phyloP scores from a whole-genome alignment of 2,329 filamentous ascomycete species.

The Curvularia sp. region DNA sequence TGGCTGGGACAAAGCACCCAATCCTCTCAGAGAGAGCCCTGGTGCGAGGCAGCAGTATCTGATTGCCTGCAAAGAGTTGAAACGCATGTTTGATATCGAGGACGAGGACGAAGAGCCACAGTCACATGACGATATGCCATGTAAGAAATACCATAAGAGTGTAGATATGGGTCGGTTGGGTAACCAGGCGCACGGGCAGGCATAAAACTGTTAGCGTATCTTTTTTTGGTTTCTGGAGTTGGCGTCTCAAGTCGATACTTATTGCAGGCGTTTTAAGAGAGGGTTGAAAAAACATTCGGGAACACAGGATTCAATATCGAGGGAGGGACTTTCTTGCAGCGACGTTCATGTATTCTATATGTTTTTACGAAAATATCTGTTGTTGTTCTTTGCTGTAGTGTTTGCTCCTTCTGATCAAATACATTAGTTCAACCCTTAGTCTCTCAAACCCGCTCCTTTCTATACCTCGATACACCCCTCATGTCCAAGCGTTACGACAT shows the following conservation, averaged over 20 bases:
- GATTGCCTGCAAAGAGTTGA: constrained; percentile 61
- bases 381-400: too few relatives aligned
- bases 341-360: background rate
- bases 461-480: background rate
- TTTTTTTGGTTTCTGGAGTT: background rate
- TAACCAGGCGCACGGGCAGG: background rate
- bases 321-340: background rate
- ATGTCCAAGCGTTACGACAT: background rate
- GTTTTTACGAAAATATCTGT: background rate
- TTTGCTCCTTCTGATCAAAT: background rate
- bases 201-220: background rate
- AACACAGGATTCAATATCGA: background rate
- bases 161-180: constrained; percentile 14
- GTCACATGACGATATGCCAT: constrained; percentile 8
- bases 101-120: constrained; percentile 37
- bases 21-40: constrained; percentile 61
- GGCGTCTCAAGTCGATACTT: background rate
- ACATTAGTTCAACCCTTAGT: background rate
- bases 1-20: constrained; percentile 72
- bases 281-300: background rate
- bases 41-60: constrained; percentile 62
- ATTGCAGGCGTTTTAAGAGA: background rate
- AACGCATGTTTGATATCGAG: constrained; percentile 51
- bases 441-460: background rate
- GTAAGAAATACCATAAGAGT: constrained; percentile 21